Base-by-base conservation (phyloP, 2,329 filamentous ascomycete species). In the Coleophoma crateriformis region DNA sequence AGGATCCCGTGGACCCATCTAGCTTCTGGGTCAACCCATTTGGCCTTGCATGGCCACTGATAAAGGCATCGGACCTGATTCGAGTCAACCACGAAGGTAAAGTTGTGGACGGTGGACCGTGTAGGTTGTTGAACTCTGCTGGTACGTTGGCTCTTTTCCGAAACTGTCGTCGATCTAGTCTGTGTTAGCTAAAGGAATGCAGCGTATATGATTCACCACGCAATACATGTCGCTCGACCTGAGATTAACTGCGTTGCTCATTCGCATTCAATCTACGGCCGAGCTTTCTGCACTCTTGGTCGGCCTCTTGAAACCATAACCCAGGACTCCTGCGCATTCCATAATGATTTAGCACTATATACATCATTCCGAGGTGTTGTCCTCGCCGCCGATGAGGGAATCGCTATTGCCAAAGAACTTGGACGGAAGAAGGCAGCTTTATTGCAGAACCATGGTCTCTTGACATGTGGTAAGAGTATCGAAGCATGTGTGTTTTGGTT, bases 51-150 rank as follows among this genome's bases (percentile, higher is more conserved):
- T 66, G 63, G 63, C 62, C 62, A 8, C 50, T 63, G 2, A 78
- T 87, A 40, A 84, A 79, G 50, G 73, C 76, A 0, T 83, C 79
- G 0, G 82, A 88, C 55, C 72, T 88, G n/a, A 85, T 88, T 48
- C 78, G 77, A 14, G 83, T 88, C 1, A 73, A 84, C 57, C 72
- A 80, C 46, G 63, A 75, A 0, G 84, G 84, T 2, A 68, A 79
- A 20, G 75, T 87, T 20, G 76, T 88, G 33, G 83, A 80, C 11
- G 83, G 84, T 3, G 84, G 83, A 0, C 61, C 66, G 11, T 52
- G 54, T 32, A 55, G 63, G 17, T 50, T 62, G 4, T 46, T 66
- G 2, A 66, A 66, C 32, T 57, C 55, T 44, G 64, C 64, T n/a
- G 61, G 59, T 64, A 59, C 7, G 32, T 46, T 15, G 27, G 27